These are phyloP conservation scores for Euphorbia pulcherrima DNA, from an alignment of 345 rosid genomes.

Conservation along the genomic window DNA sequence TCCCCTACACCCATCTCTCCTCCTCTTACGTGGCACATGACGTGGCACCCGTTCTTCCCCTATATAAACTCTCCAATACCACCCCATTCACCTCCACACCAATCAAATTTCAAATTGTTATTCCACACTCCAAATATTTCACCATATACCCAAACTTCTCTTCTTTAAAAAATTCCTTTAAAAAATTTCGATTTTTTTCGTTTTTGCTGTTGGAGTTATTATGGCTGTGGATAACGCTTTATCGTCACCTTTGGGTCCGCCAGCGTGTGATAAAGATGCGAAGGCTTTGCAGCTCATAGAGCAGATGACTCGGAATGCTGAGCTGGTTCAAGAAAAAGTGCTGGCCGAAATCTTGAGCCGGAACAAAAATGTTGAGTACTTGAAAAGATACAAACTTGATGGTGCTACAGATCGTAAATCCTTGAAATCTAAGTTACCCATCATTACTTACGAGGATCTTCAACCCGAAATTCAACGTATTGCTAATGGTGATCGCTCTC, in stretches of 20 bases:
- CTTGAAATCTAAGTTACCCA: constrained; percentile 55
- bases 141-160: constrained; percentile 6
- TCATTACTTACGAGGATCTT: constrained; percentile 66
- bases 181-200: background rate
- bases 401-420: constrained; percentile 53
- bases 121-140: no score
- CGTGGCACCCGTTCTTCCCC: constrained; percentile 34
- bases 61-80: constrained; percentile 41
- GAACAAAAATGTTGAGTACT: constrained; percentile 61
- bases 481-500: constrained; percentile 67
- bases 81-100: constrained; percentile 13
- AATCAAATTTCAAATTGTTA: no score
- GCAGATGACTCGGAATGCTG: constrained; percentile 51
- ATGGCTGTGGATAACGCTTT: constrained; percentile 57
- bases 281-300: constrained; percentile 64
- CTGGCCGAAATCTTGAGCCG: constrained; percentile 50
- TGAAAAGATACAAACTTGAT: constrained; percentile 42
- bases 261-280: constrained; percentile 48
- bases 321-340: constrained; percentile 52
- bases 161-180: constrained; percentile 1
- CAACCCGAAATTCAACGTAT: constrained; percentile 70
- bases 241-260: constrained; percentile 39
- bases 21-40: constrained; percentile 22
- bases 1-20: constrained; percentile 25
- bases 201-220: no score